Base-by-base conservation (phyloP, 2,329 filamentous ascomycete genomes). In the Zymoseptoria crescenta region DNA sequence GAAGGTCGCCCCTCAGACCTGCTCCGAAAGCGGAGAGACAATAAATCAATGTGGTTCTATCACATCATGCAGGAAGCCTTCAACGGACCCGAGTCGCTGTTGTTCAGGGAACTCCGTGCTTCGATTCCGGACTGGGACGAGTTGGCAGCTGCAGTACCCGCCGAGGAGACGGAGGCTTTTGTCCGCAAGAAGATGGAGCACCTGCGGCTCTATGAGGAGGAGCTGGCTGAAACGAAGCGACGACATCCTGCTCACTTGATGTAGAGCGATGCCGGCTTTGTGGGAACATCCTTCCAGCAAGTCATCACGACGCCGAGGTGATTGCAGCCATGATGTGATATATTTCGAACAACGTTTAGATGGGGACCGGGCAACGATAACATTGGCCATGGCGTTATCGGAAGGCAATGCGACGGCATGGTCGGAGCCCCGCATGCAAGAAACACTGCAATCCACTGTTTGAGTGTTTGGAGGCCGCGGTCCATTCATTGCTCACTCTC, bases 1-100 rank as follows among this genome's bases (percentile, higher is more conserved):
- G 35, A 16, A 16, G n/a, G 3, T 57, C 56, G 30, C 56, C 28
- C 49, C 19, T 58, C 56, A n/a, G 35, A 19, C 3, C 27, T 58
- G 20, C 29, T 55, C 20, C 29, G 45, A 24, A 24, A 58, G 50
- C 21, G 10, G 16, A 21, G 49, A 24, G 19, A 54, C 55, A 41
- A 49, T 51, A 52, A 52, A n/a, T 50, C 49, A 4, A 29, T 55
- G 24, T 58, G 56, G 56, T 58, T 54, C 56, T 53, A 58, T 51
- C 52, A 55, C 24, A 58, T 58, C 24, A 30, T 58, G 51, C 56
- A 54, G 21, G 29, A 53, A 49, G 35, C 52, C 41, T 58, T 28
- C 41, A 54, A 58, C 20, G 51, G 52, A 9, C 51, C 52, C 16
- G 49, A 19, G 8, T 50, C 49, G 29, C 52, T 58, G 30, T 52